phyloP scores from a whole-genome alignment of 2,329 filamentous ascomycete species.

The Fusarium bulbicola region DNA sequence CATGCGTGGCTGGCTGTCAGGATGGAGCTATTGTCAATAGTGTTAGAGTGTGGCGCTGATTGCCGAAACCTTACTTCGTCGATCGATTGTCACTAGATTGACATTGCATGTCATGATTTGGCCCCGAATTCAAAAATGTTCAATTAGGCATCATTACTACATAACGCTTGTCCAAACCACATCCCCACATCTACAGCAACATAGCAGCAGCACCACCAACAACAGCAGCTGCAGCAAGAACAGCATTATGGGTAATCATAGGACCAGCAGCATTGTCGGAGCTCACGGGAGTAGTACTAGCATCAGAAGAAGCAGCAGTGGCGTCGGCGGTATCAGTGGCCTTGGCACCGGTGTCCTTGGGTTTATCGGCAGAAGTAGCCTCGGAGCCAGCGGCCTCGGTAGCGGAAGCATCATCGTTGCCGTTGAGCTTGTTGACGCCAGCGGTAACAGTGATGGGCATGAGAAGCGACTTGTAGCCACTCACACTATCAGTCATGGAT shows the following conservation, averaged over 20 bases:
- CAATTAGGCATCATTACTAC: conserved; percentile 12
- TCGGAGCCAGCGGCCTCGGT: conserved; percentile 12
- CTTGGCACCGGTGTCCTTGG: conserved; percentile 24
- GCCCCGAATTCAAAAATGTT: neutral
- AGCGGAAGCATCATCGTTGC: conserved; percentile 19
- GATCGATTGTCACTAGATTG: neutral
- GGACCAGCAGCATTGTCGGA: conserved; percentile 45
- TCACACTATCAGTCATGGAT: neutral
- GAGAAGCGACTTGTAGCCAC: conserved; percentile 30
- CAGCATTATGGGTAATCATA: conserved; percentile 47
- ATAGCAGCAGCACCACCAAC: conserved; percentile 48
- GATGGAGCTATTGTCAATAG: neutral
- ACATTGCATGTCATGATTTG: neutral
- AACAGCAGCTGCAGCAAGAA: conserved; percentile 49
- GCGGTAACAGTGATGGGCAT: conserved; percentile 50
- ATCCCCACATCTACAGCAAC: conserved; percentile 41
- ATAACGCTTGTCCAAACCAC: neutral
- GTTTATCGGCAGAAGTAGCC: conserved; percentile 27
- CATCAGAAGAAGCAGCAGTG: conserved; percentile 9
- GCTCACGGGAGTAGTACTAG: conserved; percentile 25
- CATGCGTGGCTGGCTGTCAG: neutral
- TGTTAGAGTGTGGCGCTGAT: neutral
- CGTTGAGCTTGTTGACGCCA: conserved; percentile 49
- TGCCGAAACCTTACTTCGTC: conserved; percentile 1
- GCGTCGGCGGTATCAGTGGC: conserved; percentile 10